Evolutionary conservation across 1,284 basidiomycete genomes (phyloP), one percentile per base, ranked within the genome.

Genomic region (Irpex rosettiformis): DNA sequence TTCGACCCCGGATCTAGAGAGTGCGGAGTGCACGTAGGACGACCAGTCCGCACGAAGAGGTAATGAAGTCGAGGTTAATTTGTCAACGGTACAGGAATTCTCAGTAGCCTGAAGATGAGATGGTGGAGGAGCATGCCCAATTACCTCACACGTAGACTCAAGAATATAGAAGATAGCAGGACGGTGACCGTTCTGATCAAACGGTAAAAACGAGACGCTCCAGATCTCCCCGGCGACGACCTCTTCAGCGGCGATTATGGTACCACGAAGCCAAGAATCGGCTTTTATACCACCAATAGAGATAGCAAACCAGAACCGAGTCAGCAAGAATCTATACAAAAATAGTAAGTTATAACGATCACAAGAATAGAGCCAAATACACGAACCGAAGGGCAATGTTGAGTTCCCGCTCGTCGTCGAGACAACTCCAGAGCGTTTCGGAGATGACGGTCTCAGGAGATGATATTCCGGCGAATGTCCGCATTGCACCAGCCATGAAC

Each of bases 81-180:
- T 56, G n/a, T 27, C 47, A 11, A 16, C 2, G n/a, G n/a, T n/a
- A n/a, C n/a, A n/a, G 10, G 33, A 8, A 3, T 16, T 37, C 33
- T 37, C 33, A 11, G 11, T 16, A 10, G 21, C 40, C 28, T 37
- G 13, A 54, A 40, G 43, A 8, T 8, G 13, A 8, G 21, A 11
- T 22, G 43, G 13, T 22, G 43, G 43, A 4, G 52, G 52, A 1
- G 72, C 68, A 29, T 69, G 72, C 2, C 86, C 87, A 58, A 89
- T 77, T 27, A 86, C 83, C 67, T 91, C 88, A 64, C 88, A 89
- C 0, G 88, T 91, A 13, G 78, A 65, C 61, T 87, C 85, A 0
- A 91, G 71, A 29, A 88, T 80, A 64, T 84, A 82, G 61, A 81
- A 71, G 1, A 58, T 66, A 2, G 8, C 13, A 7, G 3, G 43